A percentile compares a stretch with the other conserved stretches of the same genome.
Evolutionary conservation across 208 protist genomes (phyloP).

Genomic region (Leishmania guyanensis): DNA sequence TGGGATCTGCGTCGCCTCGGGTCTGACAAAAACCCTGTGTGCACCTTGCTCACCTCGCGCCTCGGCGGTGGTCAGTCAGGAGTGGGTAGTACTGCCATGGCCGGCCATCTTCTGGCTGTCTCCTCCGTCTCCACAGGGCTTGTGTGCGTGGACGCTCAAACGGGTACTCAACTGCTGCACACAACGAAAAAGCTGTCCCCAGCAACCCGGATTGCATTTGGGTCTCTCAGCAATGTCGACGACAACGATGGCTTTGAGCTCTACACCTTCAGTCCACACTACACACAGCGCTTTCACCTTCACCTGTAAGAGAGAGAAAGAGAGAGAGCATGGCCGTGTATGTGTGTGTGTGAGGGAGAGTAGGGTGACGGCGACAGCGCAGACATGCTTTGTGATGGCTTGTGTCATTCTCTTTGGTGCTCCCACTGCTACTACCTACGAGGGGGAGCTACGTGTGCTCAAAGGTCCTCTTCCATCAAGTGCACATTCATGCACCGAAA

Average conservation of each 20-base stretch:
- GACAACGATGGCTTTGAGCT: conserved; percentile 15
- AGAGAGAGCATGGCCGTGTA: background rate
- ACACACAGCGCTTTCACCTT: conserved; percentile 26
- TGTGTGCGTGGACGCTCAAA: conserved; percentile 33
- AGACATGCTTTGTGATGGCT: background rate
- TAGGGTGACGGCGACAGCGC: background rate
- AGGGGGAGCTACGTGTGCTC: background rate
- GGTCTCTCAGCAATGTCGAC: conserved; percentile 8
- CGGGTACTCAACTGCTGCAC: conserved; percentile 25
- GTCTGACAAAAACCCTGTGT: conserved; percentile 35
- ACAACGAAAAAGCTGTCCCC: conserved; percentile 22
- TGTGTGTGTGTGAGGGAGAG: background rate
- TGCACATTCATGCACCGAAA: background rate
- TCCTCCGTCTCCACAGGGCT: conserved; percentile 25
- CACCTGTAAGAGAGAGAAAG: background rate
- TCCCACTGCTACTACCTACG: background rate
- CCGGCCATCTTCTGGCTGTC: conserved; percentile 13
- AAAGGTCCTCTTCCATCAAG: background rate
- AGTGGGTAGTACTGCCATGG: conserved; percentile 15
- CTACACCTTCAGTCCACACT: conserved; percentile 22
- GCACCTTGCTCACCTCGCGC: conserved; percentile 21
- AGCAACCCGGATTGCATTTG: conserved; percentile 14
- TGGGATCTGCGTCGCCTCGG: conserved; percentile 68
- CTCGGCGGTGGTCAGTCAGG: conserved; percentile 26
- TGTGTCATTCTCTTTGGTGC: background rate